phyloP scores from a whole-genome alignment of 495 filamentous ascomycete genomes.

The Cercophora sp. region DNA sequence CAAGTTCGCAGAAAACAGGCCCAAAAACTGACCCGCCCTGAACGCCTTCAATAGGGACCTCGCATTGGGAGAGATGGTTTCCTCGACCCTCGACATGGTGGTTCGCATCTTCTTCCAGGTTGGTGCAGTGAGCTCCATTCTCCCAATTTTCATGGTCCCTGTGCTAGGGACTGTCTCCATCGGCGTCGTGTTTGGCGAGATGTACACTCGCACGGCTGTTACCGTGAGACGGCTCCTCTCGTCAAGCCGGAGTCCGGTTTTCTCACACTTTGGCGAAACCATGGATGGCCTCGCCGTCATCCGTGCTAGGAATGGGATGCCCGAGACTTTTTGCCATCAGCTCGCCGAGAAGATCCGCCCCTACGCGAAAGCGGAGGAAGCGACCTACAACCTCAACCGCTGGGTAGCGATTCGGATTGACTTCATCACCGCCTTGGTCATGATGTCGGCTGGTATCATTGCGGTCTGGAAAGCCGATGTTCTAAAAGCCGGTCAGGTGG shows the following conservation, averaged over 20 bases:
- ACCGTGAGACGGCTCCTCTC: conserved; percentile 40
- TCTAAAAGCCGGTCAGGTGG: conserved; percentile 42
- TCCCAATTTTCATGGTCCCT: conserved; percentile 47
- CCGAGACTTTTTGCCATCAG: conserved; percentile 37
- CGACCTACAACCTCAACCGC: conserved; percentile 48
- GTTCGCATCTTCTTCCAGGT: conserved; percentile 40
- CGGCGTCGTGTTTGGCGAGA: conserved; percentile 45
- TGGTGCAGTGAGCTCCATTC: conserved; percentile 43
- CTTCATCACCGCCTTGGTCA: conserved; percentile 45
- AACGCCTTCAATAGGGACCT: no score
- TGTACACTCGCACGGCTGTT: conserved; percentile 48
- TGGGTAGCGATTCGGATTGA: conserved; percentile 49
- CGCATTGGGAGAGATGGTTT: conserved; percentile 35
- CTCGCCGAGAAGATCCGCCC: conserved; percentile 41
- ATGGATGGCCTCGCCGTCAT: conserved; percentile 46
- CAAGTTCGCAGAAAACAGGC: no score
- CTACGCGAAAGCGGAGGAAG: conserved; percentile 36
- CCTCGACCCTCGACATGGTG: conserved; percentile 35
- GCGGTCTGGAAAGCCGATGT: conserved; percentile 39
- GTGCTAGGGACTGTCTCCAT: conserved; percentile 36
- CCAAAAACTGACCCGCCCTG: no score
- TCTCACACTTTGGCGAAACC: conserved; percentile 49
- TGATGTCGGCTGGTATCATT: conserved; percentile 42
- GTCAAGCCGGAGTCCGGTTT: conserved; percentile 46
- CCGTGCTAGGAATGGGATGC: conserved; percentile 43